These are phyloP conservation scores for Micromonas commoda DNA, from an alignment of 139 green algal species.

Conservation along the genomic window DNA sequence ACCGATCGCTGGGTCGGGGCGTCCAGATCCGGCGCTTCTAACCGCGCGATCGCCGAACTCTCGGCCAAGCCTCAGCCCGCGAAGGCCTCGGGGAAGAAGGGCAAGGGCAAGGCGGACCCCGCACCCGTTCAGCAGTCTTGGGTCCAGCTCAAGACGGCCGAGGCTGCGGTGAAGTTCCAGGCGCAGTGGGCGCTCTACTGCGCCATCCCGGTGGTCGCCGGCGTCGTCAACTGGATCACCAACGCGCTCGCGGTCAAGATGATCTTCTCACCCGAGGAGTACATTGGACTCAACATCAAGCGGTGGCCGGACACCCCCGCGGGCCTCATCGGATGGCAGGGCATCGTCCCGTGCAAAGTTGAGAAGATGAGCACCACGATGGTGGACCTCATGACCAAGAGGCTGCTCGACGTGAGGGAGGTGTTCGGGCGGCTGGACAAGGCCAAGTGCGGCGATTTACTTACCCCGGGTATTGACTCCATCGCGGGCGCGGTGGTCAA, in stretches of 20 bases:
- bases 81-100: background rate
- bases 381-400: slow-evolving; percentile 33
- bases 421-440: slow-evolving; percentile 39
- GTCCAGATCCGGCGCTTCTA: no score
- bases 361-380: slow-evolving; percentile 37
- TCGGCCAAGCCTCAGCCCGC: no score
- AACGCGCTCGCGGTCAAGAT: slow-evolving; percentile 42
- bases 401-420: slow-evolving; percentile 39
- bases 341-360: slow-evolving; percentile 43
- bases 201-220: slow-evolving; percentile 38
- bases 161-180: background rate
- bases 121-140: no score
- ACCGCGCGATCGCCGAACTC: background rate
- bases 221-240: slow-evolving; percentile 36
- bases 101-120: no score
- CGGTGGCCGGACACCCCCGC: slow-evolving; percentile 29
- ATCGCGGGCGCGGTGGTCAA: background rate
- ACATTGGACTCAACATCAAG: slow-evolving; percentile 24
- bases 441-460: background rate
- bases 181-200: slow-evolving; percentile 21
- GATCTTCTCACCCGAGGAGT: slow-evolving; percentile 43
- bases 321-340: slow-evolving; percentile 41
- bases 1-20: no score
- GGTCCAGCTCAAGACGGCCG: background rate
- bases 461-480: background rate